Percentiles rank a stretch among this genome's conserved stretches.
phyloP scores from a whole-genome alignment of 805 yeast species.

The Metschnikowia drakensbergensis region DNA sequence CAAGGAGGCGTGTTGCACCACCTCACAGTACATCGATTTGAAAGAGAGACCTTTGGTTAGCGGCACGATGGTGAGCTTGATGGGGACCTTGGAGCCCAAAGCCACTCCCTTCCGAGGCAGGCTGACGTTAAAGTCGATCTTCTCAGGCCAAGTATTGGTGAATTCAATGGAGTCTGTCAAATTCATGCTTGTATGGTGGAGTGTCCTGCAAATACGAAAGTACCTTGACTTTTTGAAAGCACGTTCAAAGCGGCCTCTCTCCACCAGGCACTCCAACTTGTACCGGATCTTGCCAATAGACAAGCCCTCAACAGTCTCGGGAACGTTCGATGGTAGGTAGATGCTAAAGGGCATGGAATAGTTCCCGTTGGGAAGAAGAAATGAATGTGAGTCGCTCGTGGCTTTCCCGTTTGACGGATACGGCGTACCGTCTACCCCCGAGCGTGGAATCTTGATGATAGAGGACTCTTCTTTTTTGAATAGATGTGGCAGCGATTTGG shows the following conservation, averaged over 20 bases:
- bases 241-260: conserved; percentile 43
- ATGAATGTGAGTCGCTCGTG: conserved; percentile 26
- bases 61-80: conserved; percentile 44
- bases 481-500: conserved; percentile 30
- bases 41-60: conserved; percentile 42
- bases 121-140: conserved; percentile 47
- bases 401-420: conserved; percentile 11
- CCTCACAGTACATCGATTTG: conserved; percentile 29
- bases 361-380: conserved; percentile 48
- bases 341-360: conserved; percentile 47
- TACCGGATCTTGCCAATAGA: conserved; percentile 41
- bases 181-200: conserved; percentile 37
- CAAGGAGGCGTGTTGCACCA: conserved; percentile 38
- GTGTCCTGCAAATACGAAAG: conserved; percentile 42
- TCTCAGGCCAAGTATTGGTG: conserved; percentile 50
- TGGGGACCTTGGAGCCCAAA: conserved; percentile 42
- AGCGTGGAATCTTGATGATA: conserved; percentile 26
- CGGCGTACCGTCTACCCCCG: conserved; percentile 44
- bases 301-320: conserved; percentile 52
- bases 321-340: conserved; percentile 42
- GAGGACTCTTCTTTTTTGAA: conserved; percentile 15
- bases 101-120: conserved; percentile 45
- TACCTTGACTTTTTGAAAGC: conserved; percentile 32
- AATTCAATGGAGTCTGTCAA: conserved; percentile 44
- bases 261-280: conserved; percentile 39